Base-by-base conservation (phyloP, 208 protist species). In the Entamoeba dispar region DNA sequence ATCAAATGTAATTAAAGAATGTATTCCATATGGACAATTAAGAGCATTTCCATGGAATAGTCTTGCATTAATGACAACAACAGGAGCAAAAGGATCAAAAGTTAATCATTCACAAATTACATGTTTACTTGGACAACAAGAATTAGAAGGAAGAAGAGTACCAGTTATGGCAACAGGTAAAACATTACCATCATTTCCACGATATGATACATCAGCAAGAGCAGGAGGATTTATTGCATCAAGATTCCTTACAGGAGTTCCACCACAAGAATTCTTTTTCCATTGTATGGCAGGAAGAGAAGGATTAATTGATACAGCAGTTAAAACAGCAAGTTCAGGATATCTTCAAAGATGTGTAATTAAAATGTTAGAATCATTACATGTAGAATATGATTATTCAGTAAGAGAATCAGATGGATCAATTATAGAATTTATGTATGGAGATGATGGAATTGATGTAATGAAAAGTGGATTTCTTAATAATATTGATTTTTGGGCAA, bases 261-360 rank as follows among this genome's bases (percentile, higher is more conserved):
- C 97, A 5, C 98, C 98, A 49, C 97, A 98, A 90, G 97, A 98
- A 95, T 99, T 99, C 95, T 99, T 98, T 73, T 99, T 99, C 95
- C 99, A 99, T 96, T 98, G 97, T 95, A 99, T 99, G 98, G 98
- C 98, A 43, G 99, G 99, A 92, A 96, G 99, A 92, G 99, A 99
- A 95, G 98, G 98, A 93, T 96, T 99, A 6, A 98, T 99, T 94
- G 99, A 99, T 96, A 99, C 99, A 31, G 98, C 98, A 47, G 98
- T 99, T 34, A 99, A 99, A 95, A 99, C 99, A 43, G 97, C 97
- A 12, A 97, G 97, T 94, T 99, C 98, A 15, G 98, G 99, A n/a
- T 99, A 95, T 73, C 92, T 95, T 5, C 93, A 95, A 92, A 43
- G 94, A 49, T 95, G 93, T 91, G 4, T 95, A 61, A 93, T 95